Conservation (phyloP, 1,284 basidiomycete genomes). For the Mycena citricolor region DNA sequence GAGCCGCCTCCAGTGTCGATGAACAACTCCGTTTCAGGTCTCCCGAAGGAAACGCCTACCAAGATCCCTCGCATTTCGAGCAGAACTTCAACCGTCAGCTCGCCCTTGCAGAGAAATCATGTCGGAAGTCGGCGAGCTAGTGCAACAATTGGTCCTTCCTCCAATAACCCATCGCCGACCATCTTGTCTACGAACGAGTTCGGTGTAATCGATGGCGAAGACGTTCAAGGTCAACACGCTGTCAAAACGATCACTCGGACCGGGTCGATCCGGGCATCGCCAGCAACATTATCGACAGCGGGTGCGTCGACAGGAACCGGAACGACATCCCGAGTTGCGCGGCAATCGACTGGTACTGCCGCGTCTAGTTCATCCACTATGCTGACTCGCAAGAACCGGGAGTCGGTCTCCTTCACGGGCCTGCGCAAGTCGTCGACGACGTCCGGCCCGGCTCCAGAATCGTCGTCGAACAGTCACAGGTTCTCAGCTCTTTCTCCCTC, state of each 20-base stretch:
- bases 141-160: slow-evolving; percentile 47
- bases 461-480: slow-evolving; percentile 52
- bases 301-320: slow-evolving; percentile 57
- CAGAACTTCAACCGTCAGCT: slow-evolving; percentile 66
- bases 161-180: slow-evolving; percentile 64
- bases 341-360: slow-evolving; percentile 57
- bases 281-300: slow-evolving; percentile 47
- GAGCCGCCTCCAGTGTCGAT: slow-evolving; percentile 54
- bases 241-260: slow-evolving; percentile 45
- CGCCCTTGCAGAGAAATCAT: slow-evolving; percentile 59
- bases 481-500: slow-evolving; percentile 81
- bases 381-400: slow-evolving; percentile 66
- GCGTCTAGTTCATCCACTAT: slow-evolving; percentile 41
- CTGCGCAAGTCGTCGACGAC: slow-evolving; percentile 78
- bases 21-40: slow-evolving; percentile 48
- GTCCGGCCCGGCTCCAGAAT: slow-evolving; percentile 47
- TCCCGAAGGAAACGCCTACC: slow-evolving; percentile 82
- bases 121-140: slow-evolving; percentile 62
- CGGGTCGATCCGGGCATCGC: slow-evolving; percentile 54
- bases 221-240: slow-evolving; percentile 42
- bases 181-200: slow-evolving; percentile 66
- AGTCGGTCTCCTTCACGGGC: slow-evolving; percentile 72
- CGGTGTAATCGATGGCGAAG: slow-evolving; percentile 68
- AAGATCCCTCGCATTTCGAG: slow-evolving; percentile 93
- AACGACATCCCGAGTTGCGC: slow-evolving; percentile 58